Conservation (phyloP, 208 protist species). For the Vickermania ingenoplastis region DNA sequence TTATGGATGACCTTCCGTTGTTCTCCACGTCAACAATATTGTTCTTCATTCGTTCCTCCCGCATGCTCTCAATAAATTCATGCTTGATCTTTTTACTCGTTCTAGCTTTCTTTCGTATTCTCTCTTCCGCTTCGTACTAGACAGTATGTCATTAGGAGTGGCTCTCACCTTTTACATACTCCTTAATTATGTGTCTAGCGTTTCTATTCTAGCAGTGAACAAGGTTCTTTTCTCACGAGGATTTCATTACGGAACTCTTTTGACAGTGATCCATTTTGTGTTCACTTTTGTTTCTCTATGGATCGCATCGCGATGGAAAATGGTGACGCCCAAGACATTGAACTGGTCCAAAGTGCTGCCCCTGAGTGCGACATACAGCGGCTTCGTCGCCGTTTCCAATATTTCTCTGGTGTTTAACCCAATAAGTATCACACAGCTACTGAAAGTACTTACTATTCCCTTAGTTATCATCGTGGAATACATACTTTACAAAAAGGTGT, state of each 20-base stretch:
- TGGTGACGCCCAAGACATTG: not conserved
- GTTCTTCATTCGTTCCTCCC: too few relatives aligned
- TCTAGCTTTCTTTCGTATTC: too few relatives aligned
- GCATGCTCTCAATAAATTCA: too few relatives aligned
- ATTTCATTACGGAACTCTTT: not conserved
- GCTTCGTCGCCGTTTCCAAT: conserved; percentile 22
- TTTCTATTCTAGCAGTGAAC: not conserved
- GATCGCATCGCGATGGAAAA: not conserved
- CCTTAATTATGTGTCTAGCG: not conserved
- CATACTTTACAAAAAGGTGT: conserved; percentile 13
- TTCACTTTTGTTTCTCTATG: not conserved
- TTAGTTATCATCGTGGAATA: conserved; percentile 10
- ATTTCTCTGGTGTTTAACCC: conserved; percentile 17
- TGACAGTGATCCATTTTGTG: not conserved
- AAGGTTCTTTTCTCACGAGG: not conserved
- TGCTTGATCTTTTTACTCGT: too few relatives aligned
- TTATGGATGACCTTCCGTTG: too few relatives aligned
- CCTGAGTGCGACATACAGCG: conserved; percentile 1
- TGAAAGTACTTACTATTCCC: conserved; percentile 18
- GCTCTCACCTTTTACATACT: not conserved
- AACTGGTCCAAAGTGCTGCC: not conserved
- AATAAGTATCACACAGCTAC: conserved; percentile 15
- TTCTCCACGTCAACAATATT: too few relatives aligned
- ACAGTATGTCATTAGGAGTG: too few relatives aligned
- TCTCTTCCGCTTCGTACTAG: too few relatives aligned